Evolutionary conservation across 805 yeast species (phyloP), one percentile per base, ranked within the genome.

Genomic region (Ogataea kodamae): DNA sequence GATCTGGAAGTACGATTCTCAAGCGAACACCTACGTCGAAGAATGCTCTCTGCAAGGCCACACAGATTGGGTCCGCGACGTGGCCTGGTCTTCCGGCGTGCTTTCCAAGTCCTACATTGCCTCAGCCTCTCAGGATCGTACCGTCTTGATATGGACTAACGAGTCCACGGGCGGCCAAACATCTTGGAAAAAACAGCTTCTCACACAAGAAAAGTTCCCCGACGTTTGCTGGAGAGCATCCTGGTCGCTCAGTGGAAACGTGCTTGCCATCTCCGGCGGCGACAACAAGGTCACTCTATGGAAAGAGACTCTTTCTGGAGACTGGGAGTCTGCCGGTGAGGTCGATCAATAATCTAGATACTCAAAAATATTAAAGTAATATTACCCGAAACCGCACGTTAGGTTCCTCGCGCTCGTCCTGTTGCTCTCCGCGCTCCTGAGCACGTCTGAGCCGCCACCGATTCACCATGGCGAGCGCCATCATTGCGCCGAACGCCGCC

Each of bases 221-320:
- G 98, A 92, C 58, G 97, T 89, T 17, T 85, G 94, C 49, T 92
- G 98, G 98, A 80, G 97, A 60, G 95, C 95, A 30, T 81, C 94
- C 48, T 92, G 98, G 98, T 87, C 97, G 9, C 70, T 89, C 48
- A 82, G 95, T 28, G 99, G 99, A 34, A 92, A 92, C 59, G 80
- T 92, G 18, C 73, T 92, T 50, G 99, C 99, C 5, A 83, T 92
- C 25, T 78, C 92, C 30, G 96, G 97, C 29, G 97, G 97, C 35
- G 97, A 92, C 60, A 89, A 89, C 61, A 87, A 84, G 64, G 90
- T 92, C 26, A 87, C 96, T 19, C 72, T 92, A 59, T 92, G 97
- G 97, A 89, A 88, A 64, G 98, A 92, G 64, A 86, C 81, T 55
- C 69, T 89, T 46, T 78, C 78, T 52, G 97, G 97, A 33, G 78